Conservation (phyloP, 1,284 basidiomycete species). For the Cerioporus squamosus region DNA sequence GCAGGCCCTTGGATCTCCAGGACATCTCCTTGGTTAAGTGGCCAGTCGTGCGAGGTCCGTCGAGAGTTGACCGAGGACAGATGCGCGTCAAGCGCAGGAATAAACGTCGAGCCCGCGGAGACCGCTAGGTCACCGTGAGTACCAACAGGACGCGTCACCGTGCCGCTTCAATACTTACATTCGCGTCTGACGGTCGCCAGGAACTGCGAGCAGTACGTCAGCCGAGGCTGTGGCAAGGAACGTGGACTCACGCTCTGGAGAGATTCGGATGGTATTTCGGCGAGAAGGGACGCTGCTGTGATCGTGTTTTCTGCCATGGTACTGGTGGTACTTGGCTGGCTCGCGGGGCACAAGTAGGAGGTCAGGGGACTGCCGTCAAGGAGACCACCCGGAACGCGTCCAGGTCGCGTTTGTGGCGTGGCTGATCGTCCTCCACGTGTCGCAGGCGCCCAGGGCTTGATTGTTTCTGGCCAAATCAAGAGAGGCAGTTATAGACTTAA, state of each 20-base stretch:
- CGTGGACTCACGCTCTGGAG: conserved; percentile 46
- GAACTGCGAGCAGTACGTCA: conserved; percentile 35
- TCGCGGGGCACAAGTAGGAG: too few species aligned
- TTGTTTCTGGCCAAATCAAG: conserved; percentile 23
- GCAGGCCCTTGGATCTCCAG: conserved; percentile 78
- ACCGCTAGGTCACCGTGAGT: conserved; percentile 16
- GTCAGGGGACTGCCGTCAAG: background rate
- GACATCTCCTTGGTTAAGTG: conserved; percentile 58
- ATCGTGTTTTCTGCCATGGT: conserved; percentile 9
- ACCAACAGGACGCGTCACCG: background rate
- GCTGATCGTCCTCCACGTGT: conserved; percentile 14
- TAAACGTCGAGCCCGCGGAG: conserved; percentile 34
- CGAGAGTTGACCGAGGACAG: conserved; percentile 21
- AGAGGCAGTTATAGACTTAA: conserved; percentile 22
- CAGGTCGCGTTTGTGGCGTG: conserved; percentile 15
- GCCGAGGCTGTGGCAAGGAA: background rate
- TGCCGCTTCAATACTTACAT: conserved; percentile 26
- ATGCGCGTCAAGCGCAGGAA: conserved; percentile 40
- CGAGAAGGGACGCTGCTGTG: conserved; percentile 25
- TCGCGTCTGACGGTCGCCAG: conserved; percentile 38
- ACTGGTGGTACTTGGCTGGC: too few species aligned
- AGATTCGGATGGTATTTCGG: conserved; percentile 43
- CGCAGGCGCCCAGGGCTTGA: conserved; percentile 16
- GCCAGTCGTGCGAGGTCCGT: conserved; percentile 25
- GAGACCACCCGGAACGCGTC: background rate